These are phyloP conservation scores for Populus deltoides DNA, from an alignment of 345 rosid genomes.

Conservation along the genomic window DNA sequence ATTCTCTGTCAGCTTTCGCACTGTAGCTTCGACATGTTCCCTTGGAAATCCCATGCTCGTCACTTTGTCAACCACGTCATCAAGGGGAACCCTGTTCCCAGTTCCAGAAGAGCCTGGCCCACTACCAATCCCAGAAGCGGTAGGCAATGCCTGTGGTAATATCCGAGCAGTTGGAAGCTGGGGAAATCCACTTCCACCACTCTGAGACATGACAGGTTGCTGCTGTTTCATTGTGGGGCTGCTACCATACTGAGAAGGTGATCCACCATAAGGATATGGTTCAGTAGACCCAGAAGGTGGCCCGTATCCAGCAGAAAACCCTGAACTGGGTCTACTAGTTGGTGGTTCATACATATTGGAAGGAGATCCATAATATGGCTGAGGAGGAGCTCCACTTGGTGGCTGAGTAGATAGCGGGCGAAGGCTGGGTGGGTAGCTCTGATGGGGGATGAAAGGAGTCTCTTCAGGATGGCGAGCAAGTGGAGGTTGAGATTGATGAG, in stretches of 20 bases:
- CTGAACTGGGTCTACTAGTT: conserved; percentile 55
- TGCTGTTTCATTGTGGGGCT: conserved; percentile 50
- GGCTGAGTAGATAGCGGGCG: conserved; percentile 59
- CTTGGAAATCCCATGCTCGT: conserved; percentile 85
- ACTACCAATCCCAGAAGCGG: conserved; percentile 58
- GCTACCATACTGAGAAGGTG: conserved; percentile 58
- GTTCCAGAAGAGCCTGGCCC: conserved; percentile 56
- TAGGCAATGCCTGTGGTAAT: conserved; percentile 68
- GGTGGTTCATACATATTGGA: conserved; percentile 55
- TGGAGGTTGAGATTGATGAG: conserved; percentile 50
- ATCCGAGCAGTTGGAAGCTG: conserved; percentile 81
- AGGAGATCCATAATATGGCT: conserved; percentile 56
- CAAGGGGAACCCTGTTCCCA: conserved; percentile 74
- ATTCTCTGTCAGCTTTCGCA: conserved; percentile 70
- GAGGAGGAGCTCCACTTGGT: conserved; percentile 52
- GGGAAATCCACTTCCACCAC: conserved; percentile 55
- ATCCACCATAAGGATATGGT: conserved; percentile 47
- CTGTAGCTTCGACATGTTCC: conserved; percentile 83
- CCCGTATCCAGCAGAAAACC: conserved; percentile 57
- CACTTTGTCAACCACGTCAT: conserved; percentile 79
- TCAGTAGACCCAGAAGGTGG: conserved; percentile 51
- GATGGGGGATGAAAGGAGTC: conserved; percentile 49
- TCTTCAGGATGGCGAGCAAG: conserved; percentile 66
- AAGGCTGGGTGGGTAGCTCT: conserved; percentile 51
- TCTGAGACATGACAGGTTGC: conserved; percentile 39